Evolutionary conservation across 257 asterid species (phyloP), one percentile per base, ranked within the genome.

Genomic region (Eucommia ulmoides): DNA sequence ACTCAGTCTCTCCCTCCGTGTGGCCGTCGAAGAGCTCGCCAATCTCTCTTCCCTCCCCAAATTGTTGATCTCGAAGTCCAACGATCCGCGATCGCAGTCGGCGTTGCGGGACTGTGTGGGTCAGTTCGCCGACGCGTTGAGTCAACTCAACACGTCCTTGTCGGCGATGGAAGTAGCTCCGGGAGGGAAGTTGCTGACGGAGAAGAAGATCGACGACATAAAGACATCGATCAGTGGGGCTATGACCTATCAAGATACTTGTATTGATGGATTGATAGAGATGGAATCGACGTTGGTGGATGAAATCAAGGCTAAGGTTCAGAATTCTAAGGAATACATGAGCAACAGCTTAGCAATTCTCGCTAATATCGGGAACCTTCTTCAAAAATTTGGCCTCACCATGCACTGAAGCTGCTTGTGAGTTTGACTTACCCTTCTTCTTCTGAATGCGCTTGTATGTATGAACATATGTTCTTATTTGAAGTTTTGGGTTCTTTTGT

Each of bases 181-280:
- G 1, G 83, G 74, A 11, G 79, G 71, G 72, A 62, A 75, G 65
- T 59, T 55, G 63, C 33, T 83, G 58, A 77, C 86, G 41, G 82
- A 72, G 65, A 64, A 60, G 82, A 79, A 57, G 84, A 66, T 81
- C 52, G 72, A 82, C 50, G 68, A 79, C 41, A 17, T 88, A 73
- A 64, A 71, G 74, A 79, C 97, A 58, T 88, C 95, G 97, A 65
- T 84, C 23, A 84, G 93, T 18, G 93, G 88, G 2, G 93, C 95
- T 49, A 76, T 88, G 92, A 81, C 82, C 0, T 81, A 84, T 84
- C 84, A 61, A 59, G 94, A 81, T 12, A 84, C 95, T 63, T 88
- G 97, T 24, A 33, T 81, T 7, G 80, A 84, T 48, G 95, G 93
- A 24, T 33, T 88, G 22, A 82, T 66, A 60, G 95, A 88, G 77